Conservation (phyloP, 2,329 filamentous ascomycete genomes). For the Alternaria brassicicola region DNA sequence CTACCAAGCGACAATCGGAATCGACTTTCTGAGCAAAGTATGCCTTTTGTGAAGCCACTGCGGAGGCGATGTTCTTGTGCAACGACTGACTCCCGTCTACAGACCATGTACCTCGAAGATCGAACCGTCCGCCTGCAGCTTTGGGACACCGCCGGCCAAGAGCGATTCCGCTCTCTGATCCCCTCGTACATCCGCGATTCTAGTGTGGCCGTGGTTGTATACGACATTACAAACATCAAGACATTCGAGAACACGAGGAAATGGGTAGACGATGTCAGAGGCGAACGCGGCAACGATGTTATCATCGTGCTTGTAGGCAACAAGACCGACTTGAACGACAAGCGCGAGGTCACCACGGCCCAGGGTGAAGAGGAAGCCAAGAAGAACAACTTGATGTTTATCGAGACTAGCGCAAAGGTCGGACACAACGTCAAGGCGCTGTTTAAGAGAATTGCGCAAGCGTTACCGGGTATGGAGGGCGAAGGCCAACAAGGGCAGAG, state of each 20-base stretch:
- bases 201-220: slow-evolving; percentile 96
- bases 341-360: slow-evolving; percentile 93
- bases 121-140: slow-evolving; percentile 95
- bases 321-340: slow-evolving; percentile 98
- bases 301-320: slow-evolving; percentile 99
- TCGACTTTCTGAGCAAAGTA: slow-evolving; percentile 98
- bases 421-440: slow-evolving; percentile 98
- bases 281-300: slow-evolving; percentile 96
- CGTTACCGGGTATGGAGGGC: slow-evolving; percentile 95
- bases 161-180: slow-evolving; percentile 94
- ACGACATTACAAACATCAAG: slow-evolving; percentile 96
- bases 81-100: slow-evolving; percentile 15
- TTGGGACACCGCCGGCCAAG: slow-evolving; percentile 98
- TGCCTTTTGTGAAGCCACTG: slow-evolving; percentile 1
- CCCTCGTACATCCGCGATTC: slow-evolving; percentile 99
- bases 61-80: not conserved
- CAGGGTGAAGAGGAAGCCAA: slow-evolving; percentile 98
- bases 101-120: slow-evolving; percentile 99
- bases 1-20: slow-evolving; percentile 99
- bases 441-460: slow-evolving; percentile 98
- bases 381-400: slow-evolving; percentile 98
- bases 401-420: slow-evolving; percentile 97
- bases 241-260: slow-evolving; percentile 99
- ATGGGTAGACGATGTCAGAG: slow-evolving; percentile 98
- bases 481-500: slow-evolving; percentile 77